Conservation (phyloP, 768 basidiomycete species). For the Xerocomus spinulosus region DNA sequence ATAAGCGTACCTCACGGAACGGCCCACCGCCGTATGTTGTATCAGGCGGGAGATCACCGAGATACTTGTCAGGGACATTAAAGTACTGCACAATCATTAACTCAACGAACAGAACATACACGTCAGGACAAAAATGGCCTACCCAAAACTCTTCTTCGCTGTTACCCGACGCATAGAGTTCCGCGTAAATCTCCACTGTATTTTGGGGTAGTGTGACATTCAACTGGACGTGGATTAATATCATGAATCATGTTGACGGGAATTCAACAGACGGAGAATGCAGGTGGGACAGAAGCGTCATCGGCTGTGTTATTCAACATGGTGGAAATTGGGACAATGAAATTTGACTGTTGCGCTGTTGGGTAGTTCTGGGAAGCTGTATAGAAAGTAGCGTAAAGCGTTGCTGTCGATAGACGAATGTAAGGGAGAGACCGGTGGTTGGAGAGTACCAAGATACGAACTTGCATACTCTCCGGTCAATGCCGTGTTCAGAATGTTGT, state of each 20-base stretch:
- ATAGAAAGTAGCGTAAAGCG: conserved; percentile 68
- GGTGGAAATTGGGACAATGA: conserved; percentile 69
- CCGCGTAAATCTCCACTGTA: conserved; percentile 61
- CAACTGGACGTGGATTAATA: conserved; percentile 35
- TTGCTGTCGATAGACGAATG: conserved; percentile 39
- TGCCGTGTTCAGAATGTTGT: conserved; percentile 58
- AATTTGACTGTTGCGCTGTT: conserved; percentile 53
- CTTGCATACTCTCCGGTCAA: conserved; percentile 69
- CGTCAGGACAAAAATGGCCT: conserved; percentile 8
- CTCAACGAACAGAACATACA: not conserved
- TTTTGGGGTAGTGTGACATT: conserved; percentile 69
- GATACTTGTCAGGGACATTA: conserved; percentile 59
- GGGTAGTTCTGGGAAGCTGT: conserved; percentile 53
- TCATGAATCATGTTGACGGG: not conserved
- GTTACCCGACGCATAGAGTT: conserved; percentile 68
- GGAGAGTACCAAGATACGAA: conserved; percentile 25
- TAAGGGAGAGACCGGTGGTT: conserved; percentile 1
- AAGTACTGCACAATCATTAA: conserved; percentile 46
- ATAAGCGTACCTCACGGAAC: conserved; percentile 58
- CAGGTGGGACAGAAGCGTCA: conserved; percentile 71
- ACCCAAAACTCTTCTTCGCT: conserved; percentile 78
- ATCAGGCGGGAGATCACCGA: conserved; percentile 48
- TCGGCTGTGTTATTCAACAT: conserved; percentile 59
- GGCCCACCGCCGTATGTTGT: conserved; percentile 47
- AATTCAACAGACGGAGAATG: conserved; percentile 50